Percentiles rank a stretch among this genome's conserved stretches.
These are phyloP conservation scores for Chloroidium sp. DNA, from an alignment of 163 green algal genomes.

Conservation along the genomic window DNA sequence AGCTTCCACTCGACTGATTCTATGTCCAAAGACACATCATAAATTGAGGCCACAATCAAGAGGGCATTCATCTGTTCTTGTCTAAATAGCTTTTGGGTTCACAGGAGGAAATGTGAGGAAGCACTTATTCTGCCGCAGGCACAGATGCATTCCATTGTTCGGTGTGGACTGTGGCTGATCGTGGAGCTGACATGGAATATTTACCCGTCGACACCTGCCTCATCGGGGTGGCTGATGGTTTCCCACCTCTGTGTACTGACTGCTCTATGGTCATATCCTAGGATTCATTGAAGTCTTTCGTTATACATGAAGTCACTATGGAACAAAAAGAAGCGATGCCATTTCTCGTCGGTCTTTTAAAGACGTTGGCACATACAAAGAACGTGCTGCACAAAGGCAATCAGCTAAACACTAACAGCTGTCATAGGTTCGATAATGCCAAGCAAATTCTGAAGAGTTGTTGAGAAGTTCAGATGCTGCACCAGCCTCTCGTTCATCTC, in stretches of 20 bases:
- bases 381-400: no score
- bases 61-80: not conserved
- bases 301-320: no score
- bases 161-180: conserved; percentile 15
- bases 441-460: no score
- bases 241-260: conserved; percentile 24
- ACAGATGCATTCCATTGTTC: conserved; percentile 3
- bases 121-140: not conserved
- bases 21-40: not conserved
- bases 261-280: conserved; percentile 7
- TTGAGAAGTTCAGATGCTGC: no score
- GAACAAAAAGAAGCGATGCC: no score
- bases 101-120: not conserved
- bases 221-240: conserved; percentile 22
- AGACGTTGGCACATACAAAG: no score
- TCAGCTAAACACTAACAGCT: no score
- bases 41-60: not conserved
- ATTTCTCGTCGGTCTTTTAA: no score
- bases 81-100: not conserved
- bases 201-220: conserved; percentile 24
- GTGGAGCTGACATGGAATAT: conserved; percentile 48
- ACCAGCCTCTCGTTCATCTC: no score
- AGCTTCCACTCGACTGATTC: not conserved
- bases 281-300: no score
- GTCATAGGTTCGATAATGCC: no score